These are phyloP conservation scores for Suillus decipiens DNA, from an alignment of 768 basidiomycete genomes.

Conservation along the genomic window DNA sequence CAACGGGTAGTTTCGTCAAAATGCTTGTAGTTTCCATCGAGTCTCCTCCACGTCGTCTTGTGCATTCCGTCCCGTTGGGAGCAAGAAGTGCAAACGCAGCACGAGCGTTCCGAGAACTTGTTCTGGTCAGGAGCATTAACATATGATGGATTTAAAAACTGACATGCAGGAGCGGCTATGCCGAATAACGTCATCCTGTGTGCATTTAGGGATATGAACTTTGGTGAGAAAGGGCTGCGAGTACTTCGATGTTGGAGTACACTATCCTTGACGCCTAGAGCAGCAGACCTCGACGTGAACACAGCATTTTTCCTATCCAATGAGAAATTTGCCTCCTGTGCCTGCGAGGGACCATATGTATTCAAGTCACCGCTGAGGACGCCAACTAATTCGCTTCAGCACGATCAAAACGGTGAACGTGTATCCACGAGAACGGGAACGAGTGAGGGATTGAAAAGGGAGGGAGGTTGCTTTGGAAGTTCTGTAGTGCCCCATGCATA, in stretches of 20 bases:
- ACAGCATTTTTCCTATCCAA: constrained; percentile 23
- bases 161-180: neutral
- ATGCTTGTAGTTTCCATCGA: constrained; percentile 24
- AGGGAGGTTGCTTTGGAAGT: constrained; percentile 20
- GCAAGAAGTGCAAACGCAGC: constrained; percentile 22
- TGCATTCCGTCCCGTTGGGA: constrained; percentile 11
- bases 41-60: constrained; percentile 23
- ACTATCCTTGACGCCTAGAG: neutral
- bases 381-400: constrained; percentile 49
- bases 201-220: neutral
- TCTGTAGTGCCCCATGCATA: constrained; percentile 22
- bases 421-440: too few species aligned
- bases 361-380: constrained; percentile 48
- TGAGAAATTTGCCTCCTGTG: neutral
- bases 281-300: neutral
- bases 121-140: neutral
- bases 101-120: neutral
- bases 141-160: neutral
- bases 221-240: neutral
- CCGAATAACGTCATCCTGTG: neutral
- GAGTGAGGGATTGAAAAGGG: too few species aligned
- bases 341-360: constrained; percentile 34
- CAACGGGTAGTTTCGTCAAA: too few species aligned
- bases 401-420: too few species aligned
- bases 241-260: constrained; percentile 18